Percentiles rank a stretch among this genome's conserved stretches.
Conservation (phyloP, 495 filamentous ascomycete species). For the Trichoderma reesei region DNA sequence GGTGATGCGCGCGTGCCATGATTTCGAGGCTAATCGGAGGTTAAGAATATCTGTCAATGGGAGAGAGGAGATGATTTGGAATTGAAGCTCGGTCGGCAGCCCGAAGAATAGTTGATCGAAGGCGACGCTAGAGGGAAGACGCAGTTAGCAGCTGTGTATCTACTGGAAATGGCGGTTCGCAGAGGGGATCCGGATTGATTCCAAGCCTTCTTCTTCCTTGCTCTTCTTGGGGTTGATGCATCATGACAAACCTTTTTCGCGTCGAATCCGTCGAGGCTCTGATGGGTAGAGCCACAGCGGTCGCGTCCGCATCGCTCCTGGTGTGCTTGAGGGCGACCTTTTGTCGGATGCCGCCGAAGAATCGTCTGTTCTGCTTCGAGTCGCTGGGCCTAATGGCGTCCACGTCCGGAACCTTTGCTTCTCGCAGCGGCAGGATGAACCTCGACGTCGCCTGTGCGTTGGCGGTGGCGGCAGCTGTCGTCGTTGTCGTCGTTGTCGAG, state of each 20-base stretch:
- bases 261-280: constrained; percentile 7
- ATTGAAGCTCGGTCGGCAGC: constrained; percentile 45
- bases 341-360: constrained; percentile 17
- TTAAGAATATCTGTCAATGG: constrained; percentile 44
- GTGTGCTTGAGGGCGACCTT: constrained; percentile 12
- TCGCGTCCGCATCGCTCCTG: neutral
- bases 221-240: neutral
- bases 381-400: constrained; percentile 21
- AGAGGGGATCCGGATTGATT: neutral
- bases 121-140: constrained; percentile 18
- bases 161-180: neutral
- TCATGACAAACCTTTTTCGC: constrained; percentile 16
- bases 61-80: constrained; percentile 45
- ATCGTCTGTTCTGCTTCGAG: constrained; percentile 29
- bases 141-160: neutral
- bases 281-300: neutral
- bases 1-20: constrained; percentile 44
- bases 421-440: constrained; percentile 35
- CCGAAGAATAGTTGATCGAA: constrained; percentile 42
- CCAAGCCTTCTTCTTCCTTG: too few relatives aligned
- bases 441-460: constrained; percentile 15
- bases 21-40: constrained; percentile 42
- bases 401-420: constrained; percentile 20
- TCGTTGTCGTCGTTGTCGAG: constrained; percentile 19
- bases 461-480: constrained; percentile 10